Conservation (phyloP, 495 filamentous ascomycete species). For the Recurvomyces mirabilis region DNA sequence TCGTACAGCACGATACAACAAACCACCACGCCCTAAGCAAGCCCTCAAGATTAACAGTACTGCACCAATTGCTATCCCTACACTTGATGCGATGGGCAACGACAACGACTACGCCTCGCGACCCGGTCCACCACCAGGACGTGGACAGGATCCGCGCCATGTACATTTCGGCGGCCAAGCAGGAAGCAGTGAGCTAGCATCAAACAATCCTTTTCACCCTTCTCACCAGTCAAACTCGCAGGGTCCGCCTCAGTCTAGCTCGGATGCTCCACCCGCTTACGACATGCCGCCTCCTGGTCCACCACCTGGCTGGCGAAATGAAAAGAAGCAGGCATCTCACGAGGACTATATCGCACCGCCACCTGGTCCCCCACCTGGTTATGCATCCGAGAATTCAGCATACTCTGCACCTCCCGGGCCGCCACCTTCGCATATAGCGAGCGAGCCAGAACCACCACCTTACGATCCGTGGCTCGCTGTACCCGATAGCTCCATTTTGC, state of each 20-base stretch:
- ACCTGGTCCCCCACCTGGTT: conserved; percentile 10
- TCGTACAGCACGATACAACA: neutral
- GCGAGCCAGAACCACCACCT: conserved; percentile 32
- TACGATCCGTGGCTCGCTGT: conserved; percentile 75
- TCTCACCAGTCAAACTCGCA: conserved; percentile 9
- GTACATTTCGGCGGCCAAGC: conserved; percentile 4
- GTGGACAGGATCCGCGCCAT: neutral
- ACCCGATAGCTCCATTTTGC: conserved; percentile 68
- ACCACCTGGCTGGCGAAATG: conserved; percentile 18
- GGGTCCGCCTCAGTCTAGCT: conserved; percentile 13
- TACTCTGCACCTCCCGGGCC: conserved; percentile 23
- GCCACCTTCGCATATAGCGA: conserved; percentile 17
- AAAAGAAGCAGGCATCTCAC: conserved; percentile 11
- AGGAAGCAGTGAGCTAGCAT: conserved; percentile 6
- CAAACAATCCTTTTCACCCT: conserved; percentile 7
- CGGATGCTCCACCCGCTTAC: conserved; percentile 16
- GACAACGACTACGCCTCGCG: conserved; percentile 10
- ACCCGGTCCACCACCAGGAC: conserved; percentile 30
- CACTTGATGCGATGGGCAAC: no score
- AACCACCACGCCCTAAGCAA: neutral
- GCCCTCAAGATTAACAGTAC: conserved; percentile 3
- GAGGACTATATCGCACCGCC: conserved; percentile 14
- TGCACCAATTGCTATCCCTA: neutral
- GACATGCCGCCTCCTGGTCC: conserved; percentile 27
- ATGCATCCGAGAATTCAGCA: conserved; percentile 1